phyloP scores from a whole-genome alignment of 371 early-diverging fungal species.

The Choanephora cucurbitarum region DNA sequence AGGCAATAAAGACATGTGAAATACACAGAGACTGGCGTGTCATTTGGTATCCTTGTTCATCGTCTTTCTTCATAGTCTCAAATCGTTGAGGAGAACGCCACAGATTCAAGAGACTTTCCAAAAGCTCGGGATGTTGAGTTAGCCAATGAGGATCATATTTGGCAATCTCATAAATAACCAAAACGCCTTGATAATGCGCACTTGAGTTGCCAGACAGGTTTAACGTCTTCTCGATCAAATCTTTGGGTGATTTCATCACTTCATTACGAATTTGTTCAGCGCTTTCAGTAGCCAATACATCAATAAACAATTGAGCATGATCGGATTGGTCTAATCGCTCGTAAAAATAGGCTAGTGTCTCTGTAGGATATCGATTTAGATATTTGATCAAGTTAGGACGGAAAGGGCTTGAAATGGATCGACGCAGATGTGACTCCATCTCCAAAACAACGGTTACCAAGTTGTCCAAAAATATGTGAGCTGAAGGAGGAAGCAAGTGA shows the following conservation, averaged over 20 bases:
- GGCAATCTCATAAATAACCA: conserved; percentile 63
- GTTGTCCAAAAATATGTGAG: conserved; percentile 90
- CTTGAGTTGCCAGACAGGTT: conserved; percentile 12
- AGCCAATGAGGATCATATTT: conserved; percentile 66
- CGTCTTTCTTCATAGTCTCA: conserved; percentile 54
- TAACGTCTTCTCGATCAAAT: conserved; percentile 64
- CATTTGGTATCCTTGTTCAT: conserved; percentile 48
- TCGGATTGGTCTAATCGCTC: conserved; percentile 63
- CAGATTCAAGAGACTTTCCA: conserved; percentile 57
- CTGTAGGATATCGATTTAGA: conserved; percentile 83
- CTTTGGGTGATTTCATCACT: conserved; percentile 60
- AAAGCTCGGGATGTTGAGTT: conserved; percentile 40
- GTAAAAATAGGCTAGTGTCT: conserved; percentile 85
- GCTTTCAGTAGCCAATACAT: conserved; percentile 63
- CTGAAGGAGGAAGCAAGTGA: conserved; percentile 88
- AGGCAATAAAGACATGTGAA: conserved; percentile 56
- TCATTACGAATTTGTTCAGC: conserved; percentile 73
- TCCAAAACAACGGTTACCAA: conserved; percentile 82
- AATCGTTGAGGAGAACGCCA: conserved; percentile 64
- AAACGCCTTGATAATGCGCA: conserved; percentile 65
- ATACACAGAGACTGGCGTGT: conserved; percentile 58
- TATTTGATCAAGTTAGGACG: conserved; percentile 87
- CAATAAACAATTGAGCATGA: conserved; percentile 70
- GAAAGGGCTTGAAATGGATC: conserved; percentile 92
- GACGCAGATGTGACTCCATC: conserved; percentile 80